Conservation (phyloP, 176 grass and related monocot species). For the Zea luxurians region DNA sequence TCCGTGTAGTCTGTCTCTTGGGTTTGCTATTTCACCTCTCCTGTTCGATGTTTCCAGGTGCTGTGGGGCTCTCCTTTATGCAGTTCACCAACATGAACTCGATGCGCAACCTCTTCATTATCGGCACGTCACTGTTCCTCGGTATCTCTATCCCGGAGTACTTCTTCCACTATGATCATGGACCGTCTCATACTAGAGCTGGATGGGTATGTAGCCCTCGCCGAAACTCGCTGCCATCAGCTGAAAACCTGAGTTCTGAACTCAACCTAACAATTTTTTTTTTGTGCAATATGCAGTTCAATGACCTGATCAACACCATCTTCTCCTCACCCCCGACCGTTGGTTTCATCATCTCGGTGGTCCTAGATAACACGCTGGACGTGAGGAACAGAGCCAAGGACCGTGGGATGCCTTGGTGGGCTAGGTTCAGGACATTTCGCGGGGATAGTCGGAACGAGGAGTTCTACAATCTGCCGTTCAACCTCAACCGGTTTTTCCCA, state of each 20-base stretch:
- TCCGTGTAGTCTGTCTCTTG: background rate
- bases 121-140: conserved; percentile 69
- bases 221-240: background rate
- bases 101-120: conserved; percentile 81
- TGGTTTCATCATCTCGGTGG: conserved; percentile 48
- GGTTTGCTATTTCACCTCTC: background rate
- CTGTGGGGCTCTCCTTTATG: conserved; percentile 72
- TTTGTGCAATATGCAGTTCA: conserved; percentile 56
- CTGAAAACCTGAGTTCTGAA: background rate
- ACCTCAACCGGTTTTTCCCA: conserved; percentile 75
- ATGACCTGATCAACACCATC: conserved; percentile 76
- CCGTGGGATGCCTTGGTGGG: conserved; percentile 85
- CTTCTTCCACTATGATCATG: conserved; percentile 58
- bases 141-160: conserved; percentile 83
- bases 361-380: conserved; percentile 75
- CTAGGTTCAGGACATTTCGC: conserved; percentile 60
- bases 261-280: background rate
- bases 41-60: conserved; percentile 46
- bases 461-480: conserved; percentile 74
- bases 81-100: conserved; percentile 98
- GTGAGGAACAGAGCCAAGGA: conserved; percentile 42
- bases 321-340: conserved; percentile 74
- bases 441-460: conserved; percentile 67
- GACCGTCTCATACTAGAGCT: conserved; percentile 67
- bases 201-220: conserved; percentile 61